Evolutionary conservation across 345 rosid species (phyloP), one percentile per base, ranked within the genome.

Genomic region (Lepidium didymum): DNA sequence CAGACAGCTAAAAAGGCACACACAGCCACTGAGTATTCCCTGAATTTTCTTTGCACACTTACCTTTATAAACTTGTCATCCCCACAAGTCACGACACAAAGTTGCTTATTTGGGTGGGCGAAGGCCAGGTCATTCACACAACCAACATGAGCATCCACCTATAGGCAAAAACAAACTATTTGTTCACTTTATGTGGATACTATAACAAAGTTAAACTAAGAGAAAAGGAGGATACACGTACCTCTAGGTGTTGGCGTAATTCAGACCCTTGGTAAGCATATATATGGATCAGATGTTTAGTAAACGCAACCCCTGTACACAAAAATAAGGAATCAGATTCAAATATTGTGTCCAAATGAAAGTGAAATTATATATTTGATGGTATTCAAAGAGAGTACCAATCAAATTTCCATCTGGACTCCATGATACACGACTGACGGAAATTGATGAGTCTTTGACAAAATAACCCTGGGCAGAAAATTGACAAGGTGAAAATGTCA

Each of bases 91-190:
- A 88, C 76, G 9, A 84, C 62, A 10, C 56, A 72, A 3, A 72
- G 78, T 64, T 76, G 81, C 76, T 75, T 76, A 29, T 47, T 37
- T 16, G 86, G 84, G 50, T 38, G 73, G 50, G 77, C 70, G 62
- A 88, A 88, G 37, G 87, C 90, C 65, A 88, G 67, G 78, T 88
- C 90, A 68, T 85, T 82, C 68, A 88, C 92, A 62, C 79, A 68
- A 13, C 96, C 91, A 44, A 77, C 53, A 70, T 86, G 96, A 63
- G 87, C 82, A 49, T 88, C 91, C 49, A 88, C 81, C 96, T 88
- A 68, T 65, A 45, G 64, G 15, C 7, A 13, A 46, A 33, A 68
- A 46, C 31, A 38, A 29, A 56, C 16, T 21, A 45, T 12, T 42
- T 18, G 15, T 56, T 56, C 29, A 35, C 15, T 45, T 56, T 56